Evolutionary conservation across 176 grass and related monocot genomes (phyloP), one percentile per base, ranked within the genome.

Genomic region (Eragrostis nindensis): DNA sequence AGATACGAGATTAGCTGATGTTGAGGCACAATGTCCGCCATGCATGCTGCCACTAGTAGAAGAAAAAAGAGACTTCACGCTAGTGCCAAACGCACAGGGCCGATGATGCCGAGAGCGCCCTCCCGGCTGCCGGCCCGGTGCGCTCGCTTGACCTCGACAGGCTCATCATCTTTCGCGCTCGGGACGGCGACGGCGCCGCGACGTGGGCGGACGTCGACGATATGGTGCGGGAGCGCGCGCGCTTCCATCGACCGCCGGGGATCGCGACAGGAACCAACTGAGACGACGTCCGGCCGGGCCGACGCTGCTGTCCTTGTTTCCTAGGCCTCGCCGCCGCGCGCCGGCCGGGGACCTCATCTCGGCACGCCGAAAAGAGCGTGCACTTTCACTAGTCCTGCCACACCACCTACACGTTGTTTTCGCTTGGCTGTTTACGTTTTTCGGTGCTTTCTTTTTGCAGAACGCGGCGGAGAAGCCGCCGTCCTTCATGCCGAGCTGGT

Each of bases 401-500:
- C 11, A n/a, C 29, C 71, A 18, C 18, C 2, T 21, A 24, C 57
- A 17, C 74, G 57, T 47, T 29, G 74, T 32, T 36, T 32, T 49
- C 42, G 60, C 41, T 1, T 5, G 7, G 30, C 6, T 26, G 38
- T 24, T 60, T 16, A 81, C 66, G 56, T 57, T 15, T 66, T 14
- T 36, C 8, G 55, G n/a, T 59, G 55, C 55, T 67, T 80, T 27
- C n/a, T n/a, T n/a, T n/a, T 66, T 76, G 47, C 85, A 94, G 92
- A 94, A 94, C 1, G 92, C 92, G 3, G 88, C 88, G 44, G 92
- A 94, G 92, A 94, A 94, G 88, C 92, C 88, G 26, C 92, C 92
- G 42, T 41, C 68, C 4, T 94, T 94, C 75, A 25, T 94, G 30
- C 88, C 92, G 56, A 94, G 88, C 79, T 94, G 92, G 92, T 83